Conservation (phyloP, 2,329 filamentous ascomycete genomes). For the Mollisiaceae sp. region DNA sequence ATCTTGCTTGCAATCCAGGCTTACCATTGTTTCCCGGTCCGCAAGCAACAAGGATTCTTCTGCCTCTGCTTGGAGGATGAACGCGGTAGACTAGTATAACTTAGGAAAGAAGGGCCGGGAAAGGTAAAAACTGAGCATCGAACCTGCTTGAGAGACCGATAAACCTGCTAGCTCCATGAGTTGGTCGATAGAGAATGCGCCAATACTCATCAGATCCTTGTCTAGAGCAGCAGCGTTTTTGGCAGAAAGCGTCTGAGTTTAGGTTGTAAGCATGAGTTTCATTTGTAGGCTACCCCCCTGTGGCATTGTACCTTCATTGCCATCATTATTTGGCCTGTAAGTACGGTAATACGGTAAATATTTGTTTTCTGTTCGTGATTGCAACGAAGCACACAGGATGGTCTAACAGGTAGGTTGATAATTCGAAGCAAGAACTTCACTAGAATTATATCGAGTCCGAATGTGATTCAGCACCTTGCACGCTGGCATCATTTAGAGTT, state of each 20-base stretch:
- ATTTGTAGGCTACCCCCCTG: background rate
- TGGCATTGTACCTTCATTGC: conserved; percentile 28
- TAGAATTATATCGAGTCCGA: background rate
- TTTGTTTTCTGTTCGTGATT: background rate
- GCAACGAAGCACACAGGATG: background rate
- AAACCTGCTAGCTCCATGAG: conserved; percentile 71
- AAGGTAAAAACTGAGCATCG: conserved; percentile 32
- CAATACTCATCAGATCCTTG: conserved; percentile 88
- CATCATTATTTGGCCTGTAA: background rate
- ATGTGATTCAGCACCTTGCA: too few species aligned
- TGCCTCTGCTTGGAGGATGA: conserved; percentile 75
- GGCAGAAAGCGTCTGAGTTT: conserved; percentile 75
- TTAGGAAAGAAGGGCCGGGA: conserved; percentile 7
- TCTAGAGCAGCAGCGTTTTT: conserved; percentile 90
- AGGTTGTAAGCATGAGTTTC: background rate
- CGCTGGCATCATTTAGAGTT: conserved; percentile 5
- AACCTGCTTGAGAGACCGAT: conserved; percentile 88
- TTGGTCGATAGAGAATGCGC: conserved; percentile 92
- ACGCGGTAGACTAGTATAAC: conserved; percentile 74
- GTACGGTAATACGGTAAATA: background rate
- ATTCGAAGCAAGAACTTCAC: background rate
- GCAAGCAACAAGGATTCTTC: conserved; percentile 83
- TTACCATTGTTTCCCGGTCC: conserved; percentile 77
- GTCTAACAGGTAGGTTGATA: background rate
- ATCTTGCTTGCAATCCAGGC: conserved; percentile 39